Evolutionary conservation across 2,329 filamentous ascomycete species (phyloP), one percentile per base, ranked within the genome.

Genomic region (Juglanconis sp.): DNA sequence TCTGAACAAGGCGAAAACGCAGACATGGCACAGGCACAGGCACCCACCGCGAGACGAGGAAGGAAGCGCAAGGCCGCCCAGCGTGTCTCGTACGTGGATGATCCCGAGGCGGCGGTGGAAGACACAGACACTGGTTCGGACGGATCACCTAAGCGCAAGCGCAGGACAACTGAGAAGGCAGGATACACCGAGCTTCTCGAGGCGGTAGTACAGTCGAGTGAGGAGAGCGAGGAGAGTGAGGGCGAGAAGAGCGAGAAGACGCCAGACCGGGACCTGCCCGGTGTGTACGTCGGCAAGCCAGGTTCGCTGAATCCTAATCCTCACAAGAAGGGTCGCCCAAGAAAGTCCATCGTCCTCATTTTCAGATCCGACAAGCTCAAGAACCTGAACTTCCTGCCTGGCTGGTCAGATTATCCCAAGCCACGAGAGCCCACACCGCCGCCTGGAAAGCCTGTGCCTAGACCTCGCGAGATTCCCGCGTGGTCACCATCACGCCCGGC

Each of bases 271-370:
- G 58, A 44, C 47, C 17, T 52, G 17, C 62, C 65, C 32, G 61
- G 61, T 1, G 70, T 65, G 38, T 61, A 68, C 63, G n/a, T 69
- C 66, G 63, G 69, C 61, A 35, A 66, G 62, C 54, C 67, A 67
- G 55, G 73, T 56, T 66, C 71, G 46, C 36, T 68, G 38, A 62
- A 70, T 60, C 51, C 62, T 61, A 31, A 63, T 11, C 67, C 50
- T 32, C 55, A 53, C 3, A 62, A 63, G 8, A 72, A 68, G 56
- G 72, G 74, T 4, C 69, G 71, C 11, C 67, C 67, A 34, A 69
- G 67, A 62, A 69, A 72, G 66, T 70, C 70, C 10, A 53, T 69
- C 5, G 68, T 75, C 31, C 61, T 71, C 2, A 62, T 72, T 3
- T 71, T 74, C 49, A 69, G 64, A 42, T 68, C 65, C 0, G 63